Base-by-base conservation (phyloP, 108 stramenopile genomes). In the Discostella stelligeroides region DNA sequence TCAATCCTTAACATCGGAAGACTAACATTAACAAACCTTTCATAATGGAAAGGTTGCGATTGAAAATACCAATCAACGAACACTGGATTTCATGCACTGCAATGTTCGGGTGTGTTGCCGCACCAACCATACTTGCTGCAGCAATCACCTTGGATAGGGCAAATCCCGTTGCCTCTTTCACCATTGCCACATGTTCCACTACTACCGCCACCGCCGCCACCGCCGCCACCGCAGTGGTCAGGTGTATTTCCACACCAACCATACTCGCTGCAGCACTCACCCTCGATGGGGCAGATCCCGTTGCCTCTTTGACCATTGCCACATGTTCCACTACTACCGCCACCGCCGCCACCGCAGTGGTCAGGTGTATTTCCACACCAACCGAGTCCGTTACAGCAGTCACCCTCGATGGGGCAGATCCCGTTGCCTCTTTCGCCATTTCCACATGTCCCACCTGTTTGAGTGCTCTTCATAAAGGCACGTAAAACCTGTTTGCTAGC, bases 121-220 rank as follows among this genome's bases (percentile, higher is more conserved):
- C 76, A 76, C 62, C 62, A 76, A 15, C 76, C 76, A 37, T 23
- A 70, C n/a, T 42, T 15, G 12, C 63, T 65, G 63, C 76, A 76
- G 49, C 76, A 76, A 55, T 70, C 69, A 6, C 60, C 29, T 38
- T 20, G 25, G 28, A 55, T 60, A 4, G 53, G 51, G 21, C 76
- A 76, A 17, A 56, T 39, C 28, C 62, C 71, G 42, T 72, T 56
- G 13, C 71, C 71, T 0, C 41, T 20, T 24, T 72, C 50, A 10
- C 71, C 71, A 6, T 29, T 41, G 27, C 70, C 70, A 25, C 70
- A 72, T 20, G 70, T 72, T 14, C 25, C 53, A 53, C n/a, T n/a
- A n/a, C n/a, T n/a, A n/a, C n/a, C n/a, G n/a, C n/a, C n/a, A n/a
- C n/a, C n/a, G n/a, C n/a, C n/a, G n/a, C n/a, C n/a, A n/a, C n/a